phyloP scores from a whole-genome alignment of 2,329 filamentous ascomycete species.

The Xenoacremonium recifei region DNA sequence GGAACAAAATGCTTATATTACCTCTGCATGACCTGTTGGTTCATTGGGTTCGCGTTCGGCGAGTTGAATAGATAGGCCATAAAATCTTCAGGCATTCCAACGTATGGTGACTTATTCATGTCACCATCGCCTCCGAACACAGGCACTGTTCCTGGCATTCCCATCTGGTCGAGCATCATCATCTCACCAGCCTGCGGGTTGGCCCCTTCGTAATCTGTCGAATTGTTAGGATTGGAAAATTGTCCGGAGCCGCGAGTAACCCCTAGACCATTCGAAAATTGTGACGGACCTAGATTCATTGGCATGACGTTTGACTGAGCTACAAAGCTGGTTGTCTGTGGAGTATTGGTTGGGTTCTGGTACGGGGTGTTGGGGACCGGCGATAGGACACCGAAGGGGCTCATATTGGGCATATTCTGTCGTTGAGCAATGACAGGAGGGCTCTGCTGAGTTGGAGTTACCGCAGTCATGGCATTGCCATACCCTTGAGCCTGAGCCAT shows the following conservation, averaged over 20 bases:
- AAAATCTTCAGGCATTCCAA: conserved; percentile 82
- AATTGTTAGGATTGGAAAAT: conserved; percentile 35
- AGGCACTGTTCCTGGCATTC: conserved; percentile 68
- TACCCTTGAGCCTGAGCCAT: conserved; percentile 38
- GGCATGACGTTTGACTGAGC: conserved; percentile 60
- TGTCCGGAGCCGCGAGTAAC: conserved; percentile 32
- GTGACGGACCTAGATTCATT: conserved; percentile 61
- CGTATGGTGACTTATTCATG: conserved; percentile 78
- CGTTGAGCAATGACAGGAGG: conserved; percentile 43
- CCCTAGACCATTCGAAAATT: conserved; percentile 41
- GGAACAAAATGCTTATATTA: conserved; percentile 30
- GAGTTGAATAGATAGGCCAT: conserved; percentile 78
- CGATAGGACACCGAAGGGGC: conserved; percentile 53
- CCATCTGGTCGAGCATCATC: conserved; percentile 62
- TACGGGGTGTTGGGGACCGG: conserved; percentile 51
- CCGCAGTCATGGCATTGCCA: conserved; percentile 20
- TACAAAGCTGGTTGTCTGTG: conserved; percentile 51
- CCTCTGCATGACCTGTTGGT: conserved; percentile 45
- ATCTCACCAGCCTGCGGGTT: conserved; percentile 48
- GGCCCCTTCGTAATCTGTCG: conserved; percentile 43
- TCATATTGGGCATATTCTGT: conserved; percentile 45
- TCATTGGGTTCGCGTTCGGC: conserved; percentile 26
- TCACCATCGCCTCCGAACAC: conserved; percentile 84
- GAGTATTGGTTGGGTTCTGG: conserved; percentile 44
- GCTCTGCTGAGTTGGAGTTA: conserved; percentile 24